Evolutionary conservation across 495 filamentous ascomycete genomes (phyloP), one percentile per base, ranked within the genome.

Genomic region (Ascodesmis nigricans): DNA sequence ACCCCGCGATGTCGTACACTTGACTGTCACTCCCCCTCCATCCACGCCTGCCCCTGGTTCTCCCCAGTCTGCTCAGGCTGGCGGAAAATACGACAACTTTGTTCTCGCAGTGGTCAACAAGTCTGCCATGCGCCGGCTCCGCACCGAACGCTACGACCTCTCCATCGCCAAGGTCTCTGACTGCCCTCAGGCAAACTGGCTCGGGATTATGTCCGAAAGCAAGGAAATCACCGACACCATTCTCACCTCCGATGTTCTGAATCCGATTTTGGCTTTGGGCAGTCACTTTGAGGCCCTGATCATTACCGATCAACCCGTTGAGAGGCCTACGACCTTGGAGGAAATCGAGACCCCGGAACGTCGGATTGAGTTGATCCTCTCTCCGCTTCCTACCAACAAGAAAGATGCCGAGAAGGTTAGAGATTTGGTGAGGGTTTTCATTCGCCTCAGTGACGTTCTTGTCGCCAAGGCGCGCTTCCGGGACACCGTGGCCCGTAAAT

Each of bases 61-160:
- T 5, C n/a, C n/a, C n/a, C n/a, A n/a, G n/a, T n/a, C n/a, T n/a
- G 53, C 69, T 7, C 67, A 66, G 4, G 69, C 61, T 25, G 56
- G 59, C 7, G 59, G 62, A 28, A 84, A 80, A 61, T 92, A 74
- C 47, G 90, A 95, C 55, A 74, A 69, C 22, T 97, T 93, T 44
- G 82, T 97, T 41, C 95, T 71, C 67, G 90, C 82, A 20, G 55
- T 97, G 44, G 83, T 95, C 24, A 79, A 95, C 64, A 97, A 97
- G 66, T 75, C 79, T 48, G 55, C 65, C 53, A 93, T 97, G 84
- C 78, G 75, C 61, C 59, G 69, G 46, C 67, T 91, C 50, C 71
- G 87, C 31, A 75, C 90, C 21, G 87, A 91, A 34, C 74, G 90
- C 44, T 97, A 93, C 55, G 87, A 97, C 56, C 62, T 92, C 20